A percentile compares a stretch with the other conserved stretches of the same genome.
Evolutionary conservation across 2,329 filamentous ascomycete species (phyloP).

Genomic region (Elsinoe perseae): DNA sequence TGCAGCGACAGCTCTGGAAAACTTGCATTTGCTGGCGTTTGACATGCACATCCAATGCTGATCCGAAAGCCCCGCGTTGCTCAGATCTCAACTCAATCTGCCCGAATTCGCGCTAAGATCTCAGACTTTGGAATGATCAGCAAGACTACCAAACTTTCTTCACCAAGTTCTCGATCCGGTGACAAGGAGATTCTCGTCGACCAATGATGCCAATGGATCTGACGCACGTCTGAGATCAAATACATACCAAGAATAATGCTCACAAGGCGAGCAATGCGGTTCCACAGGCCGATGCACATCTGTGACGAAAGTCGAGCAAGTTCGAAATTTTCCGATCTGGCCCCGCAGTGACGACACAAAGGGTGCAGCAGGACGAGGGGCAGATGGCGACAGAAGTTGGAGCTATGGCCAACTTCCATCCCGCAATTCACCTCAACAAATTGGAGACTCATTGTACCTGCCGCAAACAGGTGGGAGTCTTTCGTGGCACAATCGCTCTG

Average conservation of each 20-base stretch:
- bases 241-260: not conserved
- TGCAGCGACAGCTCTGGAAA: constrained; percentile 6
- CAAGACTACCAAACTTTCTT: constrained; percentile 13
- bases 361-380: constrained; percentile 3
- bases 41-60: not conserved
- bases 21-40: constrained; percentile 6
- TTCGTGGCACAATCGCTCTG: not conserved
- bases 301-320: not conserved
- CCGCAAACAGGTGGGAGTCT: not conserved
- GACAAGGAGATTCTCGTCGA: not conserved
- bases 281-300: not conserved
- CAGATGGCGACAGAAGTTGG: not conserved
- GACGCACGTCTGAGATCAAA: not conserved
- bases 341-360: constrained; percentile 15
- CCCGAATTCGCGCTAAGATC: constrained; percentile 12
- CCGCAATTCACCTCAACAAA: not conserved
- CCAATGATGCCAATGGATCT: not conserved
- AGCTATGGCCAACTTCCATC: constrained; percentile 2
- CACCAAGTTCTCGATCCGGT: not conserved
- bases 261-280: not conserved
- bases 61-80: constrained; percentile 6
- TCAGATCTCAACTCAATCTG: constrained; percentile 16
- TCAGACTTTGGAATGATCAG: constrained; percentile 10
- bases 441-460: not conserved
- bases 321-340: not conserved